Base-by-base conservation (phyloP, 2,329 filamentous ascomycete species). In the Ophiostoma sp. region DNA sequence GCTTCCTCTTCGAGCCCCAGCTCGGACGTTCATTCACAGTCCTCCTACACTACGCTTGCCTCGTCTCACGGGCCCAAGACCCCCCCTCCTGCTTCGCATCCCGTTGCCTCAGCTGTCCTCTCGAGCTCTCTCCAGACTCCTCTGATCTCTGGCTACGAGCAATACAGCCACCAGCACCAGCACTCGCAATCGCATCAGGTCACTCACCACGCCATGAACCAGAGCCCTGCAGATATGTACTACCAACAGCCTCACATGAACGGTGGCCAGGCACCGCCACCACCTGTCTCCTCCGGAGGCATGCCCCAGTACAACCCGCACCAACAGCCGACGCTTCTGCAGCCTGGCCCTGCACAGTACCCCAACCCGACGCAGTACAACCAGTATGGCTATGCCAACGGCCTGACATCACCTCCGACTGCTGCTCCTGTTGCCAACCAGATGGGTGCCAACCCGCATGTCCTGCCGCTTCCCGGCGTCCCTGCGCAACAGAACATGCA, bases 191-290 rank as follows among this genome's bases (percentile, higher is more conserved):
- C 73, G 76, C 81, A 81, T 79, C 79, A 80, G 16, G 77, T 78
- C 18, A 82, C 82, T 71, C 75, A 70, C 8, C 79, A 69, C 74
- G 81, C 82, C 79, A 97, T 97, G 93, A 96, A 96, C 81, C 89
- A 90, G 79, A 85, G 85, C 74, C 86, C 87, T 8, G 83, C 87
- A 42, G 94, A 96, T 74, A 91, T 96, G 88, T 95, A 96, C 78
- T 93, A 95, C 76, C 85, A 89, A 76, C 82, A 86, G 72, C 81
- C 84, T 74, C 91, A 95, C 79, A 89, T 96, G 82, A 90, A 91
- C 74, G 86, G 88, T 73, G 89, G 89, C 70, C 91, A 91, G 77
- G 84, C 87, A 70, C 90, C 90, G 74, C 83, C 88, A 69, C 89
- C 91, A 9, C 88, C 91, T 36, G 90, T 91, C 63, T 89, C 92